Evolutionary conservation across 441 rosid species (phyloP).

Genomic region (Gossypium davidsonii): DNA sequence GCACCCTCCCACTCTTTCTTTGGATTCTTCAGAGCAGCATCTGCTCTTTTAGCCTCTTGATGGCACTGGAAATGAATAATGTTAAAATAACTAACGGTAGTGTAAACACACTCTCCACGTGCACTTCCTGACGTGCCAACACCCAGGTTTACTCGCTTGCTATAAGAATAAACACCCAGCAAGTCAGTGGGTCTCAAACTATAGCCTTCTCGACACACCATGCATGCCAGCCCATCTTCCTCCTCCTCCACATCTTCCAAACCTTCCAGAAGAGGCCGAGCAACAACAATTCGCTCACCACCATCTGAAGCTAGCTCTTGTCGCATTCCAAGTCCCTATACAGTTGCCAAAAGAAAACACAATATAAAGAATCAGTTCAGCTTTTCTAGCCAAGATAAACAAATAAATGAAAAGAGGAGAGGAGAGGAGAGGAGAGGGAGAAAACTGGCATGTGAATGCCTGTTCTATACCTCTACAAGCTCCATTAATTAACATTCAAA

Average conservation of each 20-base stretch:
- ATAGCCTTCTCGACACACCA: slow-evolving; percentile 99
- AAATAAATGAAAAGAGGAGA: background rate
- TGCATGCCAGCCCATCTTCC: slow-evolving; percentile 96
- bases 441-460: background rate
- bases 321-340: slow-evolving; percentile 89
- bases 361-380: slow-evolving; percentile 9
- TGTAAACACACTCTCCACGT: slow-evolving; percentile 97
- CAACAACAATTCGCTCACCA: slow-evolving; percentile 88
- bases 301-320: slow-evolving; percentile 88
- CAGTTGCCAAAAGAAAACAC: slow-evolving; percentile 7
- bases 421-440: background rate
- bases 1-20: slow-evolving; percentile 99
- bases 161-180: slow-evolving; percentile 86
- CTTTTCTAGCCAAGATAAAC: slow-evolving; percentile 7
- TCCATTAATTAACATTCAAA: background rate
- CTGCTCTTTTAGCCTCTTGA: slow-evolving; percentile 99
- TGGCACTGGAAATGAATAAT: slow-evolving; percentile 99
- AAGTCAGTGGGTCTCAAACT: slow-evolving; percentile 94
- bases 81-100: slow-evolving; percentile 96
- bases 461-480: background rate
- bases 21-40: slow-evolving; percentile 89
- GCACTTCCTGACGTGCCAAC: slow-evolving; percentile 91
- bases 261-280: slow-evolving; percentile 87
- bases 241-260: slow-evolving; percentile 98
- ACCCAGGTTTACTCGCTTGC: slow-evolving; percentile 96